Percentiles rank a stretch among this genome's conserved stretches.
Evolutionary conservation across 768 basidiomycete genomes (phyloP).

Genomic region (Macrocybe gigantea): DNA sequence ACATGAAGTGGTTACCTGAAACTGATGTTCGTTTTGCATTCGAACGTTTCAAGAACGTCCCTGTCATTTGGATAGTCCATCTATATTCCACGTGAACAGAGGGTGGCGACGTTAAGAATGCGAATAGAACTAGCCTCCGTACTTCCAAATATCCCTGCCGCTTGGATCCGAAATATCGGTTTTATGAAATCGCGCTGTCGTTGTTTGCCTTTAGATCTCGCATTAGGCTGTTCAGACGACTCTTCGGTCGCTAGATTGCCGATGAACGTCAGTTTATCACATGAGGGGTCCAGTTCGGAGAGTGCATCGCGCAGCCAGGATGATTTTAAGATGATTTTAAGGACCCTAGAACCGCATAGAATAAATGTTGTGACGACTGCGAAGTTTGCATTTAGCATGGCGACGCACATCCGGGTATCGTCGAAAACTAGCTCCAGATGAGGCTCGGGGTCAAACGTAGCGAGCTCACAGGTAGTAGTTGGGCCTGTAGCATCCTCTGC

Average conservation of each 20-base stretch:
- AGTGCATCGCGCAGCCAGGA: conserved; percentile 93
- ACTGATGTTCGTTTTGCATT: conserved; percentile 60
- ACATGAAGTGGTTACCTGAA: conserved; percentile 50
- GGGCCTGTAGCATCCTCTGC: conserved; percentile 78
- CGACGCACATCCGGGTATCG: conserved; percentile 49
- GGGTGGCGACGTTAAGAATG: not conserved
- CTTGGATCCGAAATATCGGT: conserved; percentile 76
- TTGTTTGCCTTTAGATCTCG: conserved; percentile 13
- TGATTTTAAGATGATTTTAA: conserved; percentile 88
- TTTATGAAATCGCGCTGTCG: conserved; percentile 25
- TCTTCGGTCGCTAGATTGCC: conserved; percentile 53
- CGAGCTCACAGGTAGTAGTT: conserved; percentile 82
- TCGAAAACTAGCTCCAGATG: conserved; percentile 78
- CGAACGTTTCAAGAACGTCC: conserved; percentile 87
- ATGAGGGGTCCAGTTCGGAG: conserved; percentile 85
- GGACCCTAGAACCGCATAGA: conserved; percentile 35
- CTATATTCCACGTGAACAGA: conserved; percentile 27
- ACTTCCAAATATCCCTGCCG: conserved; percentile 76
- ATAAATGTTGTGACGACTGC: not conserved
- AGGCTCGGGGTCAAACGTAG: conserved; percentile 80
- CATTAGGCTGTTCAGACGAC: not conserved
- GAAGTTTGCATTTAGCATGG: not conserved
- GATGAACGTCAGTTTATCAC: conserved; percentile 79
- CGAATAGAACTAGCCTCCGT: conserved; percentile 56
- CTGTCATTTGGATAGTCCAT: conserved; percentile 95